A percentile compares a stretch with the other conserved stretches of the same genome.
These are phyloP conservation scores for Gyrodon lividus DNA, from an alignment of 768 basidiomycete genomes.

Conservation along the genomic window DNA sequence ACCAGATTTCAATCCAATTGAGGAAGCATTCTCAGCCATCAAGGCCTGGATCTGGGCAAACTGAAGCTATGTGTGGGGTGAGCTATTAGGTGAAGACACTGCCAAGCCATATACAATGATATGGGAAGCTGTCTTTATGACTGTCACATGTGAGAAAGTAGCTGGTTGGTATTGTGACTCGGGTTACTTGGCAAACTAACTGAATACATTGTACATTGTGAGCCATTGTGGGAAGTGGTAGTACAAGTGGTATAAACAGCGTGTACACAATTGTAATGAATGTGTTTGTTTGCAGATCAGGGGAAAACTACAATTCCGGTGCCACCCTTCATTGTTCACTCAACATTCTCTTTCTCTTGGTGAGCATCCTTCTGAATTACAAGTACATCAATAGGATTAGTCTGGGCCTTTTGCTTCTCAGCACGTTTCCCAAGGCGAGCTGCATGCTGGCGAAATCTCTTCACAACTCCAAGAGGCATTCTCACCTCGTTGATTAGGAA, in stretches of 20 bases:
- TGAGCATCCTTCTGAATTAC: not conserved
- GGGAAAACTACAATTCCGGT: too few species aligned
- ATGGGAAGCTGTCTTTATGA: slow-evolving; percentile 24
- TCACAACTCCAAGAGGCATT: not conserved
- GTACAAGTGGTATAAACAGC: too few species aligned
- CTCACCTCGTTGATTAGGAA: not conserved
- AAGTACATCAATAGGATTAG: not conserved
- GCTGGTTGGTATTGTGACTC: slow-evolving; percentile 28
- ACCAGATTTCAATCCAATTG: slow-evolving; percentile 36
- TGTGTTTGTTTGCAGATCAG: too few species aligned
- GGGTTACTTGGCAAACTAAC: not conserved
- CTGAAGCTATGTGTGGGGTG: not conserved
- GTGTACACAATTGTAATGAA: too few species aligned
- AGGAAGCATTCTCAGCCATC: too few species aligned
- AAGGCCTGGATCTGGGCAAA: too few species aligned
- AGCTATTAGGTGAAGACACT: not conserved
- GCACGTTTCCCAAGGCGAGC: not conserved
- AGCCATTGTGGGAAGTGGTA: too few species aligned
- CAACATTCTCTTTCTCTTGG: not conserved
- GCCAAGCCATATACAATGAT: slow-evolving; percentile 25
- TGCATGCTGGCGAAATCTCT: not conserved
- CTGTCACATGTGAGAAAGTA: slow-evolving; percentile 21
- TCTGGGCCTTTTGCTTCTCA: not conserved
- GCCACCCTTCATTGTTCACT: too few species aligned
- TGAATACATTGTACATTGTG: not conserved